Base-by-base conservation (phyloP, 2,329 filamentous ascomycete species). In the Teratosphaeria gauchensis region DNA sequence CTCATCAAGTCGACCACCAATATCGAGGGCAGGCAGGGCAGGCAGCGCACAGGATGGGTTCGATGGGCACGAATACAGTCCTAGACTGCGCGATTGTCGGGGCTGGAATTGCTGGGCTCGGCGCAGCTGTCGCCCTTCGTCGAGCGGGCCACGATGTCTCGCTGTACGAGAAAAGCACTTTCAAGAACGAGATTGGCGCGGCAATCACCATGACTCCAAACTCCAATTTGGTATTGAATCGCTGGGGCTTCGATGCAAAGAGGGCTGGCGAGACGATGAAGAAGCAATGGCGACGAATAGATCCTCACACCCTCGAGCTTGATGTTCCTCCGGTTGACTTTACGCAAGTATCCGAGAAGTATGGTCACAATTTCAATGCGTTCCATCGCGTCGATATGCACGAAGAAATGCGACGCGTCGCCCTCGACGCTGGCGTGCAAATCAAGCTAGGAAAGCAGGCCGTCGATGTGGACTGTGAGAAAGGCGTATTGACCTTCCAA, bases 121-220 rank as follows among this genome's bases (percentile, higher is more conserved):
- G 38, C 6, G 62, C 65, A 21, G 58, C 59, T 1, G 62, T 68
- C 42, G 61, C 61, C 1, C 58, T 68, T 3, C 57, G 62, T 9
- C 57, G 61, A 19, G 48, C 61, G 12, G 61, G 62, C 16, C 62
- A 64, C 48, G 21, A 51, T n/a, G 63, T 66, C 16, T 59, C 33
- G 4, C 60, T 67, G n/a, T 64, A 62, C 53, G 65, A 68, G 56
- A 66, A 67, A 52, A 67, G 64, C 9, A 51, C 46, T 2, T 73
- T 77, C 58, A 69, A 70, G 56, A 73, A 73, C 51, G 76, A 77
- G 63, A 65, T 75, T 30, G 76, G 76, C 3, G 76, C 76, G 1
- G 76, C 76, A 1, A 75, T 78, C 24, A 67, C 71, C 21, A 61
- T 76, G 19, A 70, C 71, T 19, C 74, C 75, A 1, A 76, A 77